Base-by-base conservation (phyloP, 1,284 basidiomycete genomes). In the Agroathelia rolfsii region DNA sequence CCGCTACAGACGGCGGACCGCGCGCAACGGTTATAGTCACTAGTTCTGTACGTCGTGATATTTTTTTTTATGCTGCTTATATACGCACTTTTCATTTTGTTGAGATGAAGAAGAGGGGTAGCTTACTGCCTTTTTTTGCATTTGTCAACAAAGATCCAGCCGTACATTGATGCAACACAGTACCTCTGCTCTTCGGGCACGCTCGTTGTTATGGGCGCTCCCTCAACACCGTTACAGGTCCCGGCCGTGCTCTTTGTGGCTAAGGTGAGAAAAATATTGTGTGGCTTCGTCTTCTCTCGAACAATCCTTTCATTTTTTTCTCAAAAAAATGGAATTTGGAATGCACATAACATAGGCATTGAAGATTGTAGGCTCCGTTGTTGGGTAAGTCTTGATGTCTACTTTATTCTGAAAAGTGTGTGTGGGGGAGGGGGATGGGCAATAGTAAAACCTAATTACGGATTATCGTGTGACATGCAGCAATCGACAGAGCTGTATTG, bases 191-290 rank as follows among this genome's bases (percentile, higher is more conserved):
- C 51, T 4, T 54, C 60, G 36, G 73, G 79, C 13, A 70, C 67
- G 10, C 52, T 86, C 31, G 68, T 85, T 21, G 65, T 64, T 21
- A 69, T 84, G 18, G 81, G 79, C 14, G 57, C 80, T 46, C 66
- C 77, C 10, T 59, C 59, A 3, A n/a, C n/a, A n/a, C 55, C 52
- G 11, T 39, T 69, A 5, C 55, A 56, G 41, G 50, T 66, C 16
- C 73, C 73, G 3, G 63, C 78, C 38, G 61, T 67, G 26, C 61
- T 83, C 42, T 57, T 78, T 13, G 65, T 81, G 34, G 62, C 63
- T 23, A 70, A 72, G 57, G 69, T 69, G 36, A 7, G 30, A n/a
- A n/a, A n/a, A n/a, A n/a, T n/a, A n/a, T 41, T 5, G 16, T 15
- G 23, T 15, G 13, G 28, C 20, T 28, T 33, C 9, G 14, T 4